Conservation (phyloP, 1,284 basidiomycete species). For the Cryptococcus deneoformans region DNA sequence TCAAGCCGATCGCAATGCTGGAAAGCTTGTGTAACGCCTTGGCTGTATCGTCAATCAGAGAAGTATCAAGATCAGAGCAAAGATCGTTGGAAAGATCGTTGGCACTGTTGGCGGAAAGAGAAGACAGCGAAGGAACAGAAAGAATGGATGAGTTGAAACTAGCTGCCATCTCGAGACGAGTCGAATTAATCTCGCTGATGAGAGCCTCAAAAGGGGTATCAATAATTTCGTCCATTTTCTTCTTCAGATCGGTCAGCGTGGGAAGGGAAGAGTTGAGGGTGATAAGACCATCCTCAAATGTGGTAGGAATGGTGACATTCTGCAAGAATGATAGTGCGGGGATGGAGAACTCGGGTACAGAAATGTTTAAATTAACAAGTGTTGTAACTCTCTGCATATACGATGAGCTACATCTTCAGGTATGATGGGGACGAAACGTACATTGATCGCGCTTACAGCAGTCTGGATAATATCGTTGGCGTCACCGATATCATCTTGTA, state of each 20-base stretch:
- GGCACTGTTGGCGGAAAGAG: conserved; percentile 23
- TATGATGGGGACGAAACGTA: conserved; percentile 16
- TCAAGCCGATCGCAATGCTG: conserved; percentile 69
- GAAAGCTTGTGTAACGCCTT: conserved; percentile 69
- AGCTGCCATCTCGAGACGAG: conserved; percentile 61
- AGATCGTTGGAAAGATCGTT: conserved; percentile 45
- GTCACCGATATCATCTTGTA: conserved; percentile 66
- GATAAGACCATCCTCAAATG: conserved; percentile 67
- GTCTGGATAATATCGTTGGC: conserved; percentile 68
- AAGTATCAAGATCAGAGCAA: conserved; percentile 72
- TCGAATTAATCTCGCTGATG: conserved; percentile 82
- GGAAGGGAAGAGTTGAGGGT: conserved; percentile 79
- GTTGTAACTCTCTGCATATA: conserved; percentile 53
- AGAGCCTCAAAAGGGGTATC: conserved; percentile 80
- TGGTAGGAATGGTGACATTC: conserved; percentile 77
- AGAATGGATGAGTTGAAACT: conserved; percentile 66
- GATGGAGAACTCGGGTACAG: conserved; percentile 65
- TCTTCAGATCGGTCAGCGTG: conserved; percentile 69
- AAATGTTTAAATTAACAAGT: conserved; percentile 60
- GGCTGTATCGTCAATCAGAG: conserved; percentile 77
- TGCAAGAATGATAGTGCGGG: conserved; percentile 68
- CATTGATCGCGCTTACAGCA: conserved; percentile 65
- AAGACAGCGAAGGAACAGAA: conserved; percentile 59
- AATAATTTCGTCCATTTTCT: conserved; percentile 67
- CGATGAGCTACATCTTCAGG: neutral